phyloP scores from a whole-genome alignment of 345 rosid species.

The Geranium rotundifolium region DNA sequence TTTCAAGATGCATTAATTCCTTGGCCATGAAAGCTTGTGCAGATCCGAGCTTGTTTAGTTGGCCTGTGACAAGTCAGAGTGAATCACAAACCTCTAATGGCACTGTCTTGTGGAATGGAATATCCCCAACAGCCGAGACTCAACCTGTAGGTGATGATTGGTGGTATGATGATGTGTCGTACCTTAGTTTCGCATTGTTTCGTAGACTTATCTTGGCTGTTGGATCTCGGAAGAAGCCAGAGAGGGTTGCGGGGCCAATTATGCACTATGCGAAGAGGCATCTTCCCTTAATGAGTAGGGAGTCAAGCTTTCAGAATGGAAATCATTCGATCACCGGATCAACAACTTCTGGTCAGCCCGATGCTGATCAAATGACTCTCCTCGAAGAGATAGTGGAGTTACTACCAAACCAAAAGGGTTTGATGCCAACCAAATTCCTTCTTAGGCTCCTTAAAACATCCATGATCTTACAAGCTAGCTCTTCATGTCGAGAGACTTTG shows the following conservation, averaged over 20 bases:
- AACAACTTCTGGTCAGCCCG: conserved; percentile 16
- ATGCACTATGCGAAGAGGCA: conserved; percentile 57
- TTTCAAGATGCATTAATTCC: conserved; percentile 66
- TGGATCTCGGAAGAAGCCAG: conserved; percentile 40
- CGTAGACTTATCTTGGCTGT: conserved; percentile 59
- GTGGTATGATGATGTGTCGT: conserved; percentile 83
- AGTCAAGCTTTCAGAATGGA: conserved; percentile 24
- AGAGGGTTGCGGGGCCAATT: conserved; percentile 48
- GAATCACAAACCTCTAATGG: conserved; percentile 23
- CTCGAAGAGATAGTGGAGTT: conserved; percentile 71
- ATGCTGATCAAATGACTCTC: conserved; percentile 46
- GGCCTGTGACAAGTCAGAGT: conserved; percentile 48
- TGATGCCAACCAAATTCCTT: conserved; percentile 58
- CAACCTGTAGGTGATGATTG: conserved; percentile 44
- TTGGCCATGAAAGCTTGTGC: conserved; percentile 75
- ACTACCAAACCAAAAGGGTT: conserved; percentile 42
- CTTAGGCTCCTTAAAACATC: conserved; percentile 78
- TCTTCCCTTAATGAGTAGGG: conserved; percentile 63
- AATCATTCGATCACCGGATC: conserved; percentile 19
- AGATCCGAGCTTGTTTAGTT: conserved; percentile 56
- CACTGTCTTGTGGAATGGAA: conserved; percentile 63
- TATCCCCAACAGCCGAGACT: conserved; percentile 29
- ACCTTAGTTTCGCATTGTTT: conserved; percentile 38
- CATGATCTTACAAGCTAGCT: conserved; percentile 43
- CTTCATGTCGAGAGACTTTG: conserved; percentile 44